A percentile compares a stretch with the other conserved stretches of the same genome.
Evolutionary conservation across 163 green algal species (phyloP).

Genomic region (Scenedesmus sp.): DNA sequence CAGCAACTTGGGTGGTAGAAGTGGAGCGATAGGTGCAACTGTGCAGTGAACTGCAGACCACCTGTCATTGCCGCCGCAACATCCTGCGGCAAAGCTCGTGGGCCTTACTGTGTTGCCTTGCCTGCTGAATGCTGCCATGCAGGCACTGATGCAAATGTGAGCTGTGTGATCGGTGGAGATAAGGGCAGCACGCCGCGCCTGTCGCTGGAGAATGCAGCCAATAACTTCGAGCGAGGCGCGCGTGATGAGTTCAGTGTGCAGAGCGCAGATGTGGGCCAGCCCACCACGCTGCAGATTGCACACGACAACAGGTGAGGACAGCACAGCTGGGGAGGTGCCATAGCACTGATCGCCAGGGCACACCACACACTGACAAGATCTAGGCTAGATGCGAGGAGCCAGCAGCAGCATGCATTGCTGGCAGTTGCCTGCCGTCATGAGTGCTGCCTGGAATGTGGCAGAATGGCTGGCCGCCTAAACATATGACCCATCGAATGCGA

Average conservation of each 20-base stretch:
- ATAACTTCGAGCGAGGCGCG: slow-evolving; percentile 55
- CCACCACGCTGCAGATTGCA: slow-evolving; percentile 3
- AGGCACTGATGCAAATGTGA: slow-evolving; percentile 78
- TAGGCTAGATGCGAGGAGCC: too few relatives aligned
- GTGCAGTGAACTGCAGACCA: too few relatives aligned
- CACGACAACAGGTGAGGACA: slow-evolving; percentile 24
- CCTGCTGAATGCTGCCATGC: background rate
- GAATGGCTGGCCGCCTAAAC: too few relatives aligned
- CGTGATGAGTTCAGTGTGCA: slow-evolving; percentile 41
- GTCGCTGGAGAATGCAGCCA: slow-evolving; percentile 56
- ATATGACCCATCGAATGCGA: too few relatives aligned
- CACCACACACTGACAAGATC: background rate
- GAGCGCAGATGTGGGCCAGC: background rate
- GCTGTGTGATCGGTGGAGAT: slow-evolving; percentile 71
- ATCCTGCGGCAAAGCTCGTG: too few relatives aligned
- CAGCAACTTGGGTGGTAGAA: too few relatives aligned
- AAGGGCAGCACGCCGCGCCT: slow-evolving; percentile 61
- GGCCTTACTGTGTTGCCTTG: background rate
- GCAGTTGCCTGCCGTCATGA: too few relatives aligned
- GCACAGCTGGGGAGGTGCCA: background rate
- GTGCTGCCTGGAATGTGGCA: too few relatives aligned
- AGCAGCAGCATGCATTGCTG: too few relatives aligned
- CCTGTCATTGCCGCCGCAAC: too few relatives aligned
- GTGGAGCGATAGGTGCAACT: too few relatives aligned
- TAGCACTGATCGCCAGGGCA: too few relatives aligned